Percentiles rank a stretch among this genome's conserved stretches.
Conservation (phyloP, 495 filamentous ascomycete species). For the Penicillium coffeae region DNA sequence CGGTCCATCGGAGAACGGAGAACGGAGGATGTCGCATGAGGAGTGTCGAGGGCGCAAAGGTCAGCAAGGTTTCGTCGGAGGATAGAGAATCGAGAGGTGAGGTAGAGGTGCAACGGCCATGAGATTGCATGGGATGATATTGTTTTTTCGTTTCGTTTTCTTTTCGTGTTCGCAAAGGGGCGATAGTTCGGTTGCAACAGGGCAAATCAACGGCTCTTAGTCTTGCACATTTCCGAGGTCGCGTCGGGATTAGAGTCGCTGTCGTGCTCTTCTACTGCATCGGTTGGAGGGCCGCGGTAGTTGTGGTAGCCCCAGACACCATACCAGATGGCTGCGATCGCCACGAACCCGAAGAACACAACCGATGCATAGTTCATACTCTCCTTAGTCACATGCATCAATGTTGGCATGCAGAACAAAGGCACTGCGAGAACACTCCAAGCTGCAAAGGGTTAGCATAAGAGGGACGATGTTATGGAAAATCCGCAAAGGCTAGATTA, state of each 20-base stretch:
- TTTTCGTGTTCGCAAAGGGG: background rate
- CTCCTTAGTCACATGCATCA: conserved; percentile 27
- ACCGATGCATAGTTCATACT: conserved; percentile 55
- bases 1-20: too few relatives aligned
- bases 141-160: background rate
- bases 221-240: conserved; percentile 8
- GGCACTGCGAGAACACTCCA: conserved; percentile 60
- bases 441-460: conserved; percentile 31
- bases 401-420: conserved; percentile 44
- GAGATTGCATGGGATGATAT: background rate
- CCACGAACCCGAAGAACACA: conserved; percentile 55
- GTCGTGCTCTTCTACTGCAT: conserved; percentile 20
- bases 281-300: conserved; percentile 28
- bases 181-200: background rate
- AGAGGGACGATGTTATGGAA: too few relatives aligned
- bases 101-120: background rate
- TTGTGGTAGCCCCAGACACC: conserved; percentile 51
- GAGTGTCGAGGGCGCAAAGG: background rate
- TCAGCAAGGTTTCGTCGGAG: background rate
- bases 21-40: background rate
- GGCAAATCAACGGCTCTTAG: conserved; percentile 1
- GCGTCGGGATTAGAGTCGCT: conserved; percentile 9
- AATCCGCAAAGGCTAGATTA: too few relatives aligned
- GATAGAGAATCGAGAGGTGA: background rate
- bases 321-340: conserved; percentile 56